These are phyloP conservation scores for Prunus dulcis DNA, from an alignment of 306 rosid genomes.

Conservation along the genomic window DNA sequence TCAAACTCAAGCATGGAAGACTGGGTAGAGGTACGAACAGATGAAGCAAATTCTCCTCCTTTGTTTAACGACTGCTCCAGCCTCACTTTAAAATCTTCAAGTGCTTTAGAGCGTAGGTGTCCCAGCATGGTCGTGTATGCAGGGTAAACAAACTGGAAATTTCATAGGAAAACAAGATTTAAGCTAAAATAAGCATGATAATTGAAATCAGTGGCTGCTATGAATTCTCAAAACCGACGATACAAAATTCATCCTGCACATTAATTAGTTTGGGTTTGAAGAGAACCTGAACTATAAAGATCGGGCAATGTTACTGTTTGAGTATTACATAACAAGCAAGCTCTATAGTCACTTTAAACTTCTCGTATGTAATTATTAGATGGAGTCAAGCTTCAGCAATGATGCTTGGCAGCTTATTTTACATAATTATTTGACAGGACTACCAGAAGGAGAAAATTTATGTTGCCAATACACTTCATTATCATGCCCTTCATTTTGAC, in stretches of 20 bases:
- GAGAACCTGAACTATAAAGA: not conserved
- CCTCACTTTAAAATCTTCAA: conserved; percentile 46
- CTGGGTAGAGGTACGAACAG: conserved; percentile 39
- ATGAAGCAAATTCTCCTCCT: conserved; percentile 67
- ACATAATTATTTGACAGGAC: not conserved
- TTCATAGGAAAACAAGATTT: conserved; percentile 8
- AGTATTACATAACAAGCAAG: not conserved
- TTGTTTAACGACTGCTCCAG: conserved; percentile 44
- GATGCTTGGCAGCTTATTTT: not conserved
- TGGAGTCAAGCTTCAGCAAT: not conserved
- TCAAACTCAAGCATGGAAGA: conserved; percentile 55
- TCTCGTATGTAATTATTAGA: not conserved
- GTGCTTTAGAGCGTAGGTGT: conserved; percentile 56
- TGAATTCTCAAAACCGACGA: not conserved
- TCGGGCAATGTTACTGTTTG: not conserved
- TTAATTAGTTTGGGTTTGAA: not conserved
- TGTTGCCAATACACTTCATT: not conserved
- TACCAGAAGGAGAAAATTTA: not conserved
- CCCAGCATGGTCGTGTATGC: conserved; percentile 62
- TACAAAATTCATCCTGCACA: not conserved
- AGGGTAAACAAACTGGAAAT: conserved; percentile 67
- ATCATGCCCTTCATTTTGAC: not conserved
- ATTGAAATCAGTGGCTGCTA: not conserved
- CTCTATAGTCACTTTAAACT: not conserved
- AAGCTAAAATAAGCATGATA: not conserved